Conservation (phyloP, 768 basidiomycete species). For the Pisolithus marmoratus region DNA sequence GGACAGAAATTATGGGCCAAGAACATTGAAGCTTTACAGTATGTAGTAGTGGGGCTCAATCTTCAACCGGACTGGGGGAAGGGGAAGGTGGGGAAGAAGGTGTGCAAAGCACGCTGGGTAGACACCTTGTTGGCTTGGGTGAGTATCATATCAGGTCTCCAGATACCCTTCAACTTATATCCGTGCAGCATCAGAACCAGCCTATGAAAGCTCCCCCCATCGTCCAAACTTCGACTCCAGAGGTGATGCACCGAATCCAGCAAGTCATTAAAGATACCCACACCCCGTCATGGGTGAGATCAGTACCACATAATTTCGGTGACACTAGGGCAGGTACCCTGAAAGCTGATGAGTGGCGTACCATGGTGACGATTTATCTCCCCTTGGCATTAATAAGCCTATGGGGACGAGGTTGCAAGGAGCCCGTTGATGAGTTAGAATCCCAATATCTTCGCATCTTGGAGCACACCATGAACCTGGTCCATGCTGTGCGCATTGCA, state of each 20-base stretch:
- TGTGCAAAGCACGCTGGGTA: constrained; percentile 5
- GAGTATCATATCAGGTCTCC: background rate
- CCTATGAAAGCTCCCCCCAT: background rate
- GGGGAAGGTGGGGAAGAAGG: background rate
- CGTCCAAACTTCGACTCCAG: background rate
- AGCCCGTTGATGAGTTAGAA: too few relatives aligned
- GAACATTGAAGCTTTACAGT: background rate
- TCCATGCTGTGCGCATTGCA: too few relatives aligned
- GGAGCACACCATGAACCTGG: too few relatives aligned
- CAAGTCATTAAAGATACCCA: background rate
- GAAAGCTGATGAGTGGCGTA: too few relatives aligned
- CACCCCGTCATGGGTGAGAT: background rate
- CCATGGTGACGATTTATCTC: too few relatives aligned
- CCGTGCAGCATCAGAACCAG: background rate
- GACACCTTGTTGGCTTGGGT: constrained; percentile 7
- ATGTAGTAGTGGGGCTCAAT: background rate
- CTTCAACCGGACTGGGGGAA: background rate
- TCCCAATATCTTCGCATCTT: too few relatives aligned
- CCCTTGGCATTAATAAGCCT: too few relatives aligned
- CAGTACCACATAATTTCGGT: background rate
- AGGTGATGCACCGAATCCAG: background rate
- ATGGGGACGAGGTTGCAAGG: too few relatives aligned
- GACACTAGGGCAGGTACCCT: background rate
- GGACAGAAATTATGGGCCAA: background rate
- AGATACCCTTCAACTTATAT: background rate